Evolutionary conservation across 768 basidiomycete species (phyloP).

Genomic region (Rubroboletus satanas): DNA sequence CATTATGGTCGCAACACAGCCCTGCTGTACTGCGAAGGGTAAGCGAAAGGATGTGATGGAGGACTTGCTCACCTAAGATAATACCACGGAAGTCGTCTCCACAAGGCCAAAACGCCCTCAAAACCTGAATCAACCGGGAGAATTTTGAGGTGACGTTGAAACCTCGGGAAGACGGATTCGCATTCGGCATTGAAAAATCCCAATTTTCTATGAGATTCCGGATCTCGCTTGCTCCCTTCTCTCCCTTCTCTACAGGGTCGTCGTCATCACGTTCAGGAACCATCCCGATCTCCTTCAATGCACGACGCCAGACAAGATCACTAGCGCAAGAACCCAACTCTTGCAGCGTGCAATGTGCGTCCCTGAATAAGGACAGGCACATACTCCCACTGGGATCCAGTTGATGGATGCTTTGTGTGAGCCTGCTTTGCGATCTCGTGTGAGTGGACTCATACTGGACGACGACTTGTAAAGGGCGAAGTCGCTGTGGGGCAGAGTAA

Average conservation of each 20-base stretch:
- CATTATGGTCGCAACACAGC: slow-evolving; percentile 53
- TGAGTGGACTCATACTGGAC: slow-evolving; percentile 47
- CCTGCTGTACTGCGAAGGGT: slow-evolving; percentile 45
- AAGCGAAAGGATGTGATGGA: slow-evolving; percentile 33
- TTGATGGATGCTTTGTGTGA: slow-evolving; percentile 46
- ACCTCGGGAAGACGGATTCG: slow-evolving; percentile 49
- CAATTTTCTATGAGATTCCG: slow-evolving; percentile 52
- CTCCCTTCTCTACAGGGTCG: slow-evolving; percentile 25
- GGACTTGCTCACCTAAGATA: slow-evolving; percentile 50
- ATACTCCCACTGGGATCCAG: slow-evolving; percentile 39
- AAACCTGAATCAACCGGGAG: slow-evolving; percentile 51
- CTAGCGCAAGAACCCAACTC: slow-evolving; percentile 68
- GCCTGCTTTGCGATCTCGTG: slow-evolving; percentile 35
- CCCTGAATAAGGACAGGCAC: slow-evolving; percentile 42
- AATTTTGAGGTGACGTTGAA: slow-evolving; percentile 74
- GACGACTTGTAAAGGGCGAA: slow-evolving; percentile 48
- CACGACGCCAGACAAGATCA: slow-evolving; percentile 65
- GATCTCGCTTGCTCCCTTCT: slow-evolving; percentile 24
- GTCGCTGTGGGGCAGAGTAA: slow-evolving; percentile 34
- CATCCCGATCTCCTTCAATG: slow-evolving; percentile 36
- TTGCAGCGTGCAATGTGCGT: slow-evolving; percentile 42
- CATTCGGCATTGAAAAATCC: slow-evolving; percentile 61
- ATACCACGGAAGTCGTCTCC: slow-evolving; percentile 63
- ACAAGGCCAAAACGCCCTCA: slow-evolving; percentile 51
- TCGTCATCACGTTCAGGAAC: slow-evolving; percentile 36